These are phyloP conservation scores for Puccinia triticina DNA, from an alignment of 1,284 basidiomycete species.

Conservation along the genomic window DNA sequence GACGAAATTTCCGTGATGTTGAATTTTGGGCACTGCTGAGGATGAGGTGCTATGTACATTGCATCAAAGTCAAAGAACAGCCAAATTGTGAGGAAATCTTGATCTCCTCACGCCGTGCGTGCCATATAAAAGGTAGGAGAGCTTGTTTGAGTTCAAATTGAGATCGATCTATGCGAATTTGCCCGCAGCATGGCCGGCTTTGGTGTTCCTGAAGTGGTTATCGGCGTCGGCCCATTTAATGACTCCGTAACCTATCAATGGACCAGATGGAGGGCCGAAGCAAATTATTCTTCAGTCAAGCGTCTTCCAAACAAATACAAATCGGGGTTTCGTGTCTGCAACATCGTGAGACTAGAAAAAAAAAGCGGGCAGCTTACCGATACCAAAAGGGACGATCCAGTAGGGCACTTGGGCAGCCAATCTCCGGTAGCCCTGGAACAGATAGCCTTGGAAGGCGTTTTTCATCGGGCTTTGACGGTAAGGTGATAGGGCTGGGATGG, in stretches of 20 bases:
- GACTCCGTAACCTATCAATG: conserved; percentile 71
- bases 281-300: neutral
- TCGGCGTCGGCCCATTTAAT: conserved; percentile 80
- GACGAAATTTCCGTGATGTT: no score
- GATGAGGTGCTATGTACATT: no score
- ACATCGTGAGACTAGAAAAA: neutral
- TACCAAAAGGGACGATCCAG: conserved; percentile 74
- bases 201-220: conserved; percentile 75
- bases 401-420: conserved; percentile 75
- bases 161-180: conserved; percentile 27
- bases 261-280: conserved; percentile 13
- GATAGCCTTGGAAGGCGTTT: conserved; percentile 72
- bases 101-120: no score
- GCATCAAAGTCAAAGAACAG: no score
- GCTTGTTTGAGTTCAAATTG: neutral
- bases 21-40: no score
- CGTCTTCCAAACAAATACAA: neutral
- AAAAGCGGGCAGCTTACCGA: conserved; percentile 68
- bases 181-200: conserved; percentile 68
- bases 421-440: conserved; percentile 85
- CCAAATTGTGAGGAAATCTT: no score
- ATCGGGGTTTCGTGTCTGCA: neutral
- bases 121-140: no score
- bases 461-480: conserved; percentile 75
- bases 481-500: conserved; percentile 72